These are phyloP conservation scores for Carex cristatella DNA, from an alignment of 176 grass and related monocot genomes.

Conservation along the genomic window DNA sequence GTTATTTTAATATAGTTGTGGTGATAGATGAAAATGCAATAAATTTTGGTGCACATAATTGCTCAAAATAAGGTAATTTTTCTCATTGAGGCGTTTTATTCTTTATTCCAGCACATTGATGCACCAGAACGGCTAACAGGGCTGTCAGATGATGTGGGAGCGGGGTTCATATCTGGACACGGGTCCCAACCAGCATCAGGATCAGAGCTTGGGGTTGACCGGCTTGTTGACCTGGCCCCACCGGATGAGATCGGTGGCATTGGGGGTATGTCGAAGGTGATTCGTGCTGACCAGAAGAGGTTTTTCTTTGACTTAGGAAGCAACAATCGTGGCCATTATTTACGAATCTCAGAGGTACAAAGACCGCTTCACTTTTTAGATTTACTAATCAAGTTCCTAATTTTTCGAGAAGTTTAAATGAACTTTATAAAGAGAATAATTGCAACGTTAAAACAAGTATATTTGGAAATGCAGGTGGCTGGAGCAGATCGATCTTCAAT, in stretches of 20 bases:
- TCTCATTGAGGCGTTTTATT: background rate
- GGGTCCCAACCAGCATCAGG: conserved; percentile 51
- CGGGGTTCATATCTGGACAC: conserved; percentile 96
- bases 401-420: background rate
- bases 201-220: conserved; percentile 67
- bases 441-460: background rate
- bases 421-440: background rate
- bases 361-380: background rate
- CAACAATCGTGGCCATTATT: conserved; percentile 93
- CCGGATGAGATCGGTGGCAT: conserved; percentile 81
- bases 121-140: conserved; percentile 69
- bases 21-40: conserved; percentile 1
- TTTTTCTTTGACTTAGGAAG: conserved; percentile 98
- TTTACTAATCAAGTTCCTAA: background rate
- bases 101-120: conserved; percentile 74
- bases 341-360: conserved; percentile 84
- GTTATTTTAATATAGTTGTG: background rate
- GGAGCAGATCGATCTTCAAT: conserved; percentile 92
- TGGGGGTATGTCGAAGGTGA: conserved; percentile 83
- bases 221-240: conserved; percentile 65
- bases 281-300: conserved; percentile 94
- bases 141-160: conserved; percentile 97
- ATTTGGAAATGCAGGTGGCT: conserved; percentile 57
- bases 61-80: background rate
- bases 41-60: background rate